Evolutionary conservation across 2,329 filamentous ascomycete genomes (phyloP), one percentile per base, ranked within the genome.

Genomic region (Hypoxylon sp.): DNA sequence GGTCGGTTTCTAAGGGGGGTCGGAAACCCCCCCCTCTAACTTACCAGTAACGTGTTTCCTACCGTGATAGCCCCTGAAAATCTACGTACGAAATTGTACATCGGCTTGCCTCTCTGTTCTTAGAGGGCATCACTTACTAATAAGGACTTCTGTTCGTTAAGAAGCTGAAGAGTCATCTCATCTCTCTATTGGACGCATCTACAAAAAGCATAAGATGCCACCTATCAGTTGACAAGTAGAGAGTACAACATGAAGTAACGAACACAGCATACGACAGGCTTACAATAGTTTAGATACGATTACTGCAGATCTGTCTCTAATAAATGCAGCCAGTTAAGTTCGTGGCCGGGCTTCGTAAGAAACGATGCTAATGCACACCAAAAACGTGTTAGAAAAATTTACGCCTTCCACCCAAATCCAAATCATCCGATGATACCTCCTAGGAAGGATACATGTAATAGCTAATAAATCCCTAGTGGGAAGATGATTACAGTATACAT

Each of bases 331-430:
- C 68, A 70, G 58, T 66, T 24, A 63, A 66, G 50, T 63, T 52
- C 58, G 68, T 58, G 44, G 53, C 50, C 61, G 22, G 51, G 37
- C 47, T 54, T 55, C 10, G 60, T 53, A 39, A 57, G 61, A 67
- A 67, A 70, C 48, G 53, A 60, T 70, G 48, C 65, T 64, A 70
- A 70, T 68, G 68, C 68, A 63, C 58, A 60, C 68, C 65, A 68
- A 65, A 56, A 50, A 65, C 58, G 53, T 48, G 55, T 47, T 67
- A 39, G 35, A 54, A 60, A 55, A 65, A 55, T 50, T 39, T 55
- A 54, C 51, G 58, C 47, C 50, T 31, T 65, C 65, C 57, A 62
- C 55, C 56, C 48, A 59, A 62, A 66, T 63, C 65, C 48, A 59
- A 62, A 66, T 63, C 65, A 46, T 70, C 62, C 59, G 63, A 64